Percentiles rank a stretch among this genome's conserved stretches.
These are phyloP conservation scores for Exophiala sp. DNA, from an alignment of 2,329 filamentous ascomycete species.

Conservation along the genomic window DNA sequence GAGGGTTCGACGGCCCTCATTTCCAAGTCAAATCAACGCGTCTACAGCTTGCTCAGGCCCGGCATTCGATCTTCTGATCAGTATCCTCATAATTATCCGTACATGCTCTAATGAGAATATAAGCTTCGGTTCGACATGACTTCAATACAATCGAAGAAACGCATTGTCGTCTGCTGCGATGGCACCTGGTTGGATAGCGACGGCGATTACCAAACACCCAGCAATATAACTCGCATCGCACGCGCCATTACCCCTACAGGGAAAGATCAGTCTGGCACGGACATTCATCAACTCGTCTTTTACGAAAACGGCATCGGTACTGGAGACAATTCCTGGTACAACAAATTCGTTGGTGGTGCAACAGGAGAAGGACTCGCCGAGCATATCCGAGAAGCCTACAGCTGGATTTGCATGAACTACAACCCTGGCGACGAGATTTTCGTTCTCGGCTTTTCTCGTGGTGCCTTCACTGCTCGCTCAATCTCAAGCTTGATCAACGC, in stretches of 20 bases:
- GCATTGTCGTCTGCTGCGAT: conserved; percentile 35
- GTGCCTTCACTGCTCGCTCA: conserved; percentile 38
- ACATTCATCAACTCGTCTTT: conserved; percentile 33
- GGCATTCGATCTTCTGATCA: background rate
- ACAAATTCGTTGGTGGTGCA: conserved; percentile 30
- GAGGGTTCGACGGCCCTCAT: too few species aligned
- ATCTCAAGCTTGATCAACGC: conserved; percentile 36
- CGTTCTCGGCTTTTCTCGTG: conserved; percentile 37
- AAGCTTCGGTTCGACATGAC: conserved; percentile 1
- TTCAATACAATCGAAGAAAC: conserved; percentile 23
- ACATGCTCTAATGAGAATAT: background rate
- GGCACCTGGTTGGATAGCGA: conserved; percentile 35
- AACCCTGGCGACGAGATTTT: conserved; percentile 37
- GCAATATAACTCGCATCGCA: conserved; percentile 34
- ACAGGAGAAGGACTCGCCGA: conserved; percentile 27
- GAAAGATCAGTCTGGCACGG: conserved; percentile 23
- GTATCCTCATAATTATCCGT: background rate
- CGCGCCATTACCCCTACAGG: conserved; percentile 31
- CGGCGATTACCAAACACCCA: conserved; percentile 32
- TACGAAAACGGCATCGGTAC: conserved; percentile 36
- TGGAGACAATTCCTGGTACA: conserved; percentile 26
- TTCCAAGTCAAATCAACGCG: too few species aligned
- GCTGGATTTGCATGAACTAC: conserved; percentile 36
- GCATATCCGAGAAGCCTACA: conserved; percentile 30
- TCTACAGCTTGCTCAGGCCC: too few species aligned